phyloP scores from a whole-genome alignment of 345 rosid genomes.

The Moricandia arvensis region DNA sequence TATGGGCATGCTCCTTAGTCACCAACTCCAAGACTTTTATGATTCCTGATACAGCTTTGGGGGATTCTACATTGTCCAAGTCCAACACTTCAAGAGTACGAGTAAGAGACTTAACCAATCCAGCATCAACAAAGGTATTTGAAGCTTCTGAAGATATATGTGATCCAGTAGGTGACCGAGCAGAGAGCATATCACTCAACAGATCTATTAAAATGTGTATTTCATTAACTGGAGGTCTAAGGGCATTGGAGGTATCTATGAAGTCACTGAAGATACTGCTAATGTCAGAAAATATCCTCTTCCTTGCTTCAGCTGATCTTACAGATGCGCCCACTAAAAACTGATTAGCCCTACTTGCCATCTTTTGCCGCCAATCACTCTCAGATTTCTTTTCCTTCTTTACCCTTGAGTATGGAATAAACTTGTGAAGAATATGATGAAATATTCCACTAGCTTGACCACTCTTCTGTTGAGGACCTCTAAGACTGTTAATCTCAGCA shows the following conservation, averaged over 20 bases:
- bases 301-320: conserved; percentile 88
- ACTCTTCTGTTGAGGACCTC: conserved; percentile 53
- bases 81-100: conserved; percentile 82
- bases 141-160: conserved; percentile 83
- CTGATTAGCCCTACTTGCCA: conserved; percentile 75
- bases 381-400: conserved; percentile 73
- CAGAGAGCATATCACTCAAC: conserved; percentile 81
- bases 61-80: conserved; percentile 81
- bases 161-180: conserved; percentile 81
- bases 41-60: conserved; percentile 78
- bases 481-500: conserved; percentile 60
- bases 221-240: conserved; percentile 58
- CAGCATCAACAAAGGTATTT: conserved; percentile 83
- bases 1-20: conserved; percentile 82
- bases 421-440: conserved; percentile 73
- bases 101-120: conserved; percentile 74
- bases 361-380: conserved; percentile 89
- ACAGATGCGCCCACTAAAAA: conserved; percentile 88
- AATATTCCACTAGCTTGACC: conserved; percentile 64
- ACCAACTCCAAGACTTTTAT: conserved; percentile 90
- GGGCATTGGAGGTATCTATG: conserved; percentile 56
- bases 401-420: conserved; percentile 60
- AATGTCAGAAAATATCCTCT: conserved; percentile 73
- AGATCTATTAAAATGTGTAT: conserved; percentile 72
- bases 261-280: conserved; percentile 64